Conservation (phyloP, 1,284 basidiomycete species). For the Pterulicium gracile region DNA sequence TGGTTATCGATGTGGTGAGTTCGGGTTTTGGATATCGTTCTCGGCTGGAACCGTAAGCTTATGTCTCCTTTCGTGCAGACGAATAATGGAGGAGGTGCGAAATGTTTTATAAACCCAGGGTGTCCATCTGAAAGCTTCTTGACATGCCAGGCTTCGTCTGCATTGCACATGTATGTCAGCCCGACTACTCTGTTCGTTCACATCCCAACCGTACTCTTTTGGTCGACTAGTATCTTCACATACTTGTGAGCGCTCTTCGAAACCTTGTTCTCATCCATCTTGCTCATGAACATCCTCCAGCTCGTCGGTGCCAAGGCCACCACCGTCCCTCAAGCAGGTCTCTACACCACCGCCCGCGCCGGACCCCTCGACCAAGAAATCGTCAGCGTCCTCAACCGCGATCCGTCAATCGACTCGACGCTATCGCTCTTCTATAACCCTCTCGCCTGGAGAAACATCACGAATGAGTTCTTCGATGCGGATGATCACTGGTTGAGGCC, state of each 20-base stretch:
- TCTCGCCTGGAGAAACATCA: slow-evolving; percentile 37
- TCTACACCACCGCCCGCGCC: slow-evolving; percentile 41
- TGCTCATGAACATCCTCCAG: slow-evolving; percentile 17
- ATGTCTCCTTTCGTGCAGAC: slow-evolving; percentile 22
- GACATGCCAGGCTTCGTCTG: slow-evolving; percentile 40
- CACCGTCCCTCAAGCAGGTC: slow-evolving; percentile 45
- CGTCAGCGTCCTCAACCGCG: slow-evolving; percentile 32
- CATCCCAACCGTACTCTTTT: slow-evolving; percentile 32
- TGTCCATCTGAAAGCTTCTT: not conserved
- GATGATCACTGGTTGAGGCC: slow-evolving; percentile 36
- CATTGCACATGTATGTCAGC: slow-evolving; percentile 45
- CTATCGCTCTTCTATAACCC: slow-evolving; percentile 37
- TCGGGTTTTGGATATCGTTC: slow-evolving; percentile 1
- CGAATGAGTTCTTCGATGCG: slow-evolving; percentile 31
- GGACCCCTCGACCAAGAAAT: slow-evolving; percentile 41
- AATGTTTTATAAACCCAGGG: not conserved
- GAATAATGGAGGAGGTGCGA: slow-evolving; percentile 46
- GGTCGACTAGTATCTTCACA: slow-evolving; percentile 40
- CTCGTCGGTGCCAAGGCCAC: slow-evolving; percentile 41
- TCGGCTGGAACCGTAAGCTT: too few species aligned
- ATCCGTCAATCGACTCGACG: slow-evolving; percentile 25
- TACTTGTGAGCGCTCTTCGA: not conserved
- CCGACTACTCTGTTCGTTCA: slow-evolving; percentile 5
- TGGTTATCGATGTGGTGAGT: slow-evolving; percentile 48
- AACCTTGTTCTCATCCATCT: not conserved